Evolutionary conservation across 1,284 basidiomycete genomes (phyloP), one percentile per base, ranked within the genome.

Genomic region (Polyporus tsugae): DNA sequence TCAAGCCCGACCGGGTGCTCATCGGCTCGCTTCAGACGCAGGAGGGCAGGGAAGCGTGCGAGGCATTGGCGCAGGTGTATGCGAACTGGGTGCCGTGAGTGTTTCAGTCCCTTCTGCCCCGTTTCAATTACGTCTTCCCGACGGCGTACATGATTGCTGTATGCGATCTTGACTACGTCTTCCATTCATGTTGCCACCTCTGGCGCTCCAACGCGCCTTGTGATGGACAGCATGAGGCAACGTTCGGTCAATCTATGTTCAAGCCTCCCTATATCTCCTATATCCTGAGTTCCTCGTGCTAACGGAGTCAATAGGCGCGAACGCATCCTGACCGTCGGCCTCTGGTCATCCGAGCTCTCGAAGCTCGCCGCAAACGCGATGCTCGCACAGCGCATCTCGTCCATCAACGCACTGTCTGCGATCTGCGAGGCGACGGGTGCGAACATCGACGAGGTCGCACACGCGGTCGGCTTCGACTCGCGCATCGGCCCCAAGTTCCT

Each of bases 381-480:
- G 92, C 92, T 99, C 68, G 98, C 97, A 10, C 95, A 97, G 81
- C 94, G 98, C 73, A 99, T 99, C 81, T 99, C 97, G 10, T 98
- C 96, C 66, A 88, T 99, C 85, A 99, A 99, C 80, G 96, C 97
- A 15, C 92, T 99, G 53, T 97, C 96, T 33, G 98, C 98, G 64
- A 98, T 99, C 79, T 99, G 98, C 81, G 98, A 99, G 83, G 96
- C 96, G n/a, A 99, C 98, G 6, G 98, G 97, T 62, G 98, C 98
- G 67, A 97, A 97, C 85, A 96, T 99, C 68, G 96, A 98, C 81
- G 98, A 99, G 83, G 97, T 99, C 72, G 92, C 98, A 2, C 89
- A 95, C 78, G 97, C 98, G 11, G 93, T 98, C 78, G 97, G 97
- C 39, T 92, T 91, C 75, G 98, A 99, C 82, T 87, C 90, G 33